phyloP scores from a whole-genome alignment of 768 basidiomycete genomes.

The Mycena floridula region DNA sequence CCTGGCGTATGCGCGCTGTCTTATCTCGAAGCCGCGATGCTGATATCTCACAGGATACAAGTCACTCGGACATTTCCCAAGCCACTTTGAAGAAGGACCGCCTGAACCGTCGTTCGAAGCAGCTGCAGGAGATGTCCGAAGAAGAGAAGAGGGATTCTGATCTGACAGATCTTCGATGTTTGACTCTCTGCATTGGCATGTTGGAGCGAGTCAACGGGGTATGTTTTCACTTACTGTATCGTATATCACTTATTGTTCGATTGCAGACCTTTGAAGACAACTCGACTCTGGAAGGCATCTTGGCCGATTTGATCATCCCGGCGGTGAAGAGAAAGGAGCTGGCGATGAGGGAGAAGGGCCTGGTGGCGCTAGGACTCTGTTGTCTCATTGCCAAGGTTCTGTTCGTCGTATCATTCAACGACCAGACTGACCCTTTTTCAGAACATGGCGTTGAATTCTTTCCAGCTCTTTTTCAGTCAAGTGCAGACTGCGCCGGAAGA shows the following conservation, averaged over 20 bases:
- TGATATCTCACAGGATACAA: conserved; percentile 17
- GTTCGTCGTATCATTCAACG: neutral
- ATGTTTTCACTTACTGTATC: conserved; percentile 24
- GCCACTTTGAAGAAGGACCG: conserved; percentile 21
- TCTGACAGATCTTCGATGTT: conserved; percentile 72
- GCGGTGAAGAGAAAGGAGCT: conserved; percentile 86
- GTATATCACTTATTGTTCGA: conserved; percentile 20
- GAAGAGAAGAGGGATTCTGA: conserved; percentile 66
- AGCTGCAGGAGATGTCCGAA: conserved; percentile 54
- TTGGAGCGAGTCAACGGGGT: conserved; percentile 90
- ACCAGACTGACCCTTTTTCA: conserved; percentile 11
- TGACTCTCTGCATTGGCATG: conserved; percentile 80
- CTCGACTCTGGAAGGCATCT: conserved; percentile 74
- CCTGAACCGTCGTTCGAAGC: conserved; percentile 26
- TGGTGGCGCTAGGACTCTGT: conserved; percentile 76
- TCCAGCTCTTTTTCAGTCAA: conserved; percentile 84
- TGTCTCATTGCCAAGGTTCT: conserved; percentile 76
- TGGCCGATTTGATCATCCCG: conserved; percentile 85
- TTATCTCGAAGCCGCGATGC: too few species aligned
- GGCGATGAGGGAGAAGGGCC: conserved; percentile 71
- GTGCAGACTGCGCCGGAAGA: conserved; percentile 70
- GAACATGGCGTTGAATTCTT: conserved; percentile 59
- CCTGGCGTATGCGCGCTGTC: conserved; percentile 14
- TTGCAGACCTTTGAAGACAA: conserved; percentile 70
- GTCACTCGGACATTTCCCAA: conserved; percentile 21